Percentiles rank a stretch among this genome's conserved stretches.
Conservation (phyloP, 225 moss, liverwort and hornwort species). For the Pseudoscleropodium purum region DNA sequence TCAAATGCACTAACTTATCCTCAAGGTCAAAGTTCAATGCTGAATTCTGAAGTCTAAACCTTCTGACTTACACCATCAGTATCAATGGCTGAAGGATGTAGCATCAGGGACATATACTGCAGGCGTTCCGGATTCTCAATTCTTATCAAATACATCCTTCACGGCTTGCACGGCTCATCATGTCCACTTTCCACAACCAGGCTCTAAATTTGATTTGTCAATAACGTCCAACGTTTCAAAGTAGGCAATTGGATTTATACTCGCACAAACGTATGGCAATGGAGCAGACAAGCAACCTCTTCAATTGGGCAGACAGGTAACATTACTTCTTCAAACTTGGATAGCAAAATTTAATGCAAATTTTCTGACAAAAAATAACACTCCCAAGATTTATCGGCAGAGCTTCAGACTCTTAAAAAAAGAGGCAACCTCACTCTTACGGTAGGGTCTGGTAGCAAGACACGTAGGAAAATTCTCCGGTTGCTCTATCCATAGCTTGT, state of each 20-base stretch:
- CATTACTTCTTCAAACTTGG: neutral
- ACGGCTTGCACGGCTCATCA: neutral
- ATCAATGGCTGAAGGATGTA: neutral
- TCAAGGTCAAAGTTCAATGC: neutral
- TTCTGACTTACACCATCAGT: neutral
- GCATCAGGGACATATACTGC: neutral
- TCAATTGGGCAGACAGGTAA: neutral
- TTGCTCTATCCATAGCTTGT: conserved; percentile 93
- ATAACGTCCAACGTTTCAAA: neutral
- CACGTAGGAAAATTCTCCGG: conserved; percentile 88
- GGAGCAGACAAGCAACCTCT: neutral
- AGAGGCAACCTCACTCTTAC: conserved; percentile 55
- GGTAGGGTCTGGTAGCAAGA: conserved; percentile 88
- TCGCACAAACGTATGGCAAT: neutral
- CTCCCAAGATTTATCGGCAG: conserved; percentile 33
- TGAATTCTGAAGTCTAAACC: neutral
- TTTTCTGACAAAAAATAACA: neutral
- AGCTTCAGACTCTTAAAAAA: conserved; percentile 85
- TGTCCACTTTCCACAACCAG: neutral
- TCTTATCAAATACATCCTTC: neutral
- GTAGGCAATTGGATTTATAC: neutral
- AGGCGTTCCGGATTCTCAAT: neutral
- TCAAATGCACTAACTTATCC: neutral
- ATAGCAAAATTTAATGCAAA: neutral
- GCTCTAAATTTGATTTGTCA: neutral